phyloP scores from a whole-genome alignment of 176 grass and related monocot species.

The Puccinellia tenuiflora region DNA sequence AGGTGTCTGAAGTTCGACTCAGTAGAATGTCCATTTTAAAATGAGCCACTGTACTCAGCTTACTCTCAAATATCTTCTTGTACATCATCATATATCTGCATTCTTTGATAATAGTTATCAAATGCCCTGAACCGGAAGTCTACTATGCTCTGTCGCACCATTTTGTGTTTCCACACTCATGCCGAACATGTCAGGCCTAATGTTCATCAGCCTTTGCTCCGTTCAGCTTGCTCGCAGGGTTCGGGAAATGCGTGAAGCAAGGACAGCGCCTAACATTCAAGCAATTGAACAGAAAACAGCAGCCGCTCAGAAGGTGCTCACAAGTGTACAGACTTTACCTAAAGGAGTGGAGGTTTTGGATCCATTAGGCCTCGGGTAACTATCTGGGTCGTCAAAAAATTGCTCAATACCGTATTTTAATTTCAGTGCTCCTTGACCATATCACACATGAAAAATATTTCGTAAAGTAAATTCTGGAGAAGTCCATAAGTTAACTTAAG shows the following conservation, averaged over 20 bases:
- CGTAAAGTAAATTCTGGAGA: conserved; percentile 6
- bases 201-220: conserved; percentile 24
- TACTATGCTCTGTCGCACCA: neutral
- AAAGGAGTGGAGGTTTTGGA: conserved; percentile 98
- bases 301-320: conserved; percentile 66
- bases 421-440: neutral
- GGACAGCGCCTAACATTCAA: conserved; percentile 62
- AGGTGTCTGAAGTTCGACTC: neutral
- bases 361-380: conserved; percentile 96
- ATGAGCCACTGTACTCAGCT: neutral
- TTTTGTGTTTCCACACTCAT: conserved; percentile 16
- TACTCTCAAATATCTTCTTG: neutral
- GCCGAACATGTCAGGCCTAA: neutral
- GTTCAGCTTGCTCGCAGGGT: conserved; percentile 84
- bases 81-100: conserved; percentile 6
- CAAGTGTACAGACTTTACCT: conserved; percentile 75
- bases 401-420: neutral
- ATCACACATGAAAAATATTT: conserved; percentile 2
- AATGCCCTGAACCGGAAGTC: neutral
- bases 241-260: conserved; percentile 95
- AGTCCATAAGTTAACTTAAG: neutral
- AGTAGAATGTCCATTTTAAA: neutral
- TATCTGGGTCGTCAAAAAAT: conserved; percentile 18
- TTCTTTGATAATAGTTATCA: conserved; percentile 2
- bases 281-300: conserved; percentile 69